Evolutionary conservation across 2,329 filamentous ascomycete species (phyloP).

Genomic region (Fusarium nelsonii): DNA sequence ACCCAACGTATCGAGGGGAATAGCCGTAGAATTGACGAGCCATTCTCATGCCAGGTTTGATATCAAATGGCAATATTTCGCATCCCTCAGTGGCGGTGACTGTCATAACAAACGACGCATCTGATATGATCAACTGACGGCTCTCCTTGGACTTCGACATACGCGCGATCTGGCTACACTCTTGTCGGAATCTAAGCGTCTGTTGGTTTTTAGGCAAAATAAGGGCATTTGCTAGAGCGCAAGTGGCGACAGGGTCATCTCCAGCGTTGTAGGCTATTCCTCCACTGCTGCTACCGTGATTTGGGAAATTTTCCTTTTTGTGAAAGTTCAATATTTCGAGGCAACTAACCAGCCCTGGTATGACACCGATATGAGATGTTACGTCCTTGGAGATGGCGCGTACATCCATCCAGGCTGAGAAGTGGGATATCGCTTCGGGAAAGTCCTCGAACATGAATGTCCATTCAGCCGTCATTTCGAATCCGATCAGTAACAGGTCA

Average conservation of each 20-base stretch:
- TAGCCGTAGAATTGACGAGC: not conserved
- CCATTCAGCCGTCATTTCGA: constrained; percentile 29
- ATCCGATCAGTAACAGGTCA: constrained; percentile 10
- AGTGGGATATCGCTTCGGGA: constrained; percentile 12
- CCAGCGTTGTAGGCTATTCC: constrained; percentile 33
- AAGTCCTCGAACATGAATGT: constrained; percentile 14
- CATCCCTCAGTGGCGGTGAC: too few species aligned
- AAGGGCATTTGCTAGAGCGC: constrained; percentile 17
- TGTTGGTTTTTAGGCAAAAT: constrained; percentile 1
- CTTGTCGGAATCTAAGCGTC: constrained; percentile 18
- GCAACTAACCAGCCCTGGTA: not conserved
- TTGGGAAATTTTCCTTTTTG: not conserved
- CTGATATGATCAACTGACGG: not conserved
- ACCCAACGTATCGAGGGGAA: not conserved
- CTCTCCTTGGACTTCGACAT: constrained; percentile 5
- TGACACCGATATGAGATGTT: not conserved
- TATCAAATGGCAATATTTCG: not conserved
- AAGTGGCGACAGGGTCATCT: constrained; percentile 30
- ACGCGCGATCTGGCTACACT: constrained; percentile 6
- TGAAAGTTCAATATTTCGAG: constrained; percentile 16
- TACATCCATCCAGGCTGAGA: constrained; percentile 33
- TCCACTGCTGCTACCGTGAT: too few species aligned
- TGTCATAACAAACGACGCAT: not conserved
- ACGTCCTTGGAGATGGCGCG: constrained; percentile 29
- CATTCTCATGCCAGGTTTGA: not conserved